Evolutionary conservation across 257 asterid genomes (phyloP), one percentile per base, ranked within the genome.

Genomic region (Rauvolfia tetraphylla): DNA sequence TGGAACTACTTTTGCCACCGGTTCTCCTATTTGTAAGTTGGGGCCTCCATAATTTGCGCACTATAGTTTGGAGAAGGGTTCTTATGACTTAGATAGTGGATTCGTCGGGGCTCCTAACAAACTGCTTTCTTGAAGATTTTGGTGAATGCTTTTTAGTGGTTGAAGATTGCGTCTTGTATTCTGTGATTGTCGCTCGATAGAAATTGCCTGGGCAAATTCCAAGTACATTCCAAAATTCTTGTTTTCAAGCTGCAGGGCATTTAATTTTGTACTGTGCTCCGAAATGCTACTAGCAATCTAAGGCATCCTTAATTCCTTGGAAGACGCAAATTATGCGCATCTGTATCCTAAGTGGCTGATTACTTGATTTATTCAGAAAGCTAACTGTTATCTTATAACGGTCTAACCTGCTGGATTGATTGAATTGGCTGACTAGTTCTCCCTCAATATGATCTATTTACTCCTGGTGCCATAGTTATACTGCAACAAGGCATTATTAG

Each of bases 11-110:
- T 83, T 86, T 71, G 77, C 80, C 18, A 31, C 82, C 51, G 89
- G 89, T 10, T 76, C 89, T 78, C 84, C 89, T 41, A 79, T 79
- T 10, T 73, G 89, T 86, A 75, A 79, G 86, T 72, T 42, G 23
- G 44, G 12, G 25, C 44, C 20, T 18, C 4, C 2, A 41, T 27
- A 44, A 10, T 44, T 22, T 36, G 54, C 39, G 14, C 56, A 23
- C 12, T 11, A 41, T 46, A 13, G 18, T 65, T 70, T 38, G 33
- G 23, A n/a, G 22, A 33, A 34, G 33, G 42, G 2, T 71, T 74
- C n/a, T 39, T 63, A 14, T 61, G 20, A 11, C 39, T 3, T 70
- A 15, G 9, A 23, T 63, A 63, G 23, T 65, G 25, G 12, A 53
- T 57, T 57, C 23, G 44, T n/a, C 4, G 27, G n/a, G 72, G 57